Conservation (phyloP, 1,139 yeast genomes). For the Hyphopichia pseudoburtonii region DNA sequence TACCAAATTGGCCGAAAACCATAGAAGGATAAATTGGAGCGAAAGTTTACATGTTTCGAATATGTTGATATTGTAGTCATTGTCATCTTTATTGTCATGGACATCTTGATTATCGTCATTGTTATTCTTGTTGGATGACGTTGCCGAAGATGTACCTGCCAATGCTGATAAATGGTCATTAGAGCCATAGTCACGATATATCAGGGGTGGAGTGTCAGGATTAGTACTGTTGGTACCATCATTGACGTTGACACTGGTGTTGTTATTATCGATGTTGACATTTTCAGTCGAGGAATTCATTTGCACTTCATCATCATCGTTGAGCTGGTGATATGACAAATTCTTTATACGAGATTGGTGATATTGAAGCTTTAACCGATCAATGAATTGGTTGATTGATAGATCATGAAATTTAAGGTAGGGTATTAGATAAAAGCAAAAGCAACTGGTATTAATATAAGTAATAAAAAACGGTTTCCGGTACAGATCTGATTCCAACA, state of each 20-base stretch:
- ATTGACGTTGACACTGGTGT: too few species aligned
- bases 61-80: slow-evolving; percentile 23
- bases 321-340: too few species aligned
- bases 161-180: slow-evolving; percentile 12
- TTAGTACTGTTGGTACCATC: too few species aligned
- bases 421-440: slow-evolving; percentile 74
- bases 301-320: too few species aligned
- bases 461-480: slow-evolving; percentile 94
- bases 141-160: not conserved
- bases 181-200: slow-evolving; percentile 21
- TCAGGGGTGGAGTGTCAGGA: too few species aligned
- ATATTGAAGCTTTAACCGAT: slow-evolving; percentile 21
- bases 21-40: slow-evolving; percentile 76
- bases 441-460: slow-evolving; percentile 84
- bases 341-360: slow-evolving; percentile 6
- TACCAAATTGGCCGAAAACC: slow-evolving; percentile 88
- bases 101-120: too few species aligned
- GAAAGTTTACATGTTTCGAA: slow-evolving; percentile 62
- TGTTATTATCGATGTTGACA: too few species aligned
- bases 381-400: slow-evolving; percentile 21
- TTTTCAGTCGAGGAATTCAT: too few species aligned
- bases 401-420: slow-evolving; percentile 35
- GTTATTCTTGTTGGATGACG: too few species aligned
- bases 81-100: slow-evolving; percentile 6
- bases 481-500: slow-evolving; percentile 68